Conservation (phyloP, 768 basidiomycete species). For the Leccinum arenicola region DNA sequence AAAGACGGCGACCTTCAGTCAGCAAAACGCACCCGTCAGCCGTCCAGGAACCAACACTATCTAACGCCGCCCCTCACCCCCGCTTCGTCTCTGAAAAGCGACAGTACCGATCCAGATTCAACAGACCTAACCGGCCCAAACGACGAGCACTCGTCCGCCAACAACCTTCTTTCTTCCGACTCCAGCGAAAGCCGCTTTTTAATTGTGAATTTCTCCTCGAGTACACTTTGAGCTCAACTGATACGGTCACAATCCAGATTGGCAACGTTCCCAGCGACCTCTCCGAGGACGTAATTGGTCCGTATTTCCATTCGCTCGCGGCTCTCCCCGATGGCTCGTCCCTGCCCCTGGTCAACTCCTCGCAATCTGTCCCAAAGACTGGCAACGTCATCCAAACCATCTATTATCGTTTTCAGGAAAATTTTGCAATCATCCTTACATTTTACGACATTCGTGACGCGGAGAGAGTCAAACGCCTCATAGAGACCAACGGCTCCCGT, state of each 20-base stretch:
- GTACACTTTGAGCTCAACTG: conserved; percentile 1
- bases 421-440: conserved; percentile 53
- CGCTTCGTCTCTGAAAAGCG: conserved; percentile 49
- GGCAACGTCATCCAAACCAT: conserved; percentile 50
- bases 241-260: conserved; percentile 32
- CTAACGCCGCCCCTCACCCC: conserved; percentile 73
- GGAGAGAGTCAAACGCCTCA: conserved; percentile 41
- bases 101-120: conserved; percentile 33
- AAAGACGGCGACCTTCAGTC: conserved; percentile 20
- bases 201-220: conserved; percentile 20
- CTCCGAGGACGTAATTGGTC: conserved; percentile 28
- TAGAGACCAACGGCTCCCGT: conserved; percentile 28
- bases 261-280: conserved; percentile 37
- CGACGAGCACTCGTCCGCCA: conserved; percentile 21
- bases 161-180: conserved; percentile 12
- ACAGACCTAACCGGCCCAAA: conserved; percentile 25
- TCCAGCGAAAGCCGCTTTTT: conserved; percentile 31
- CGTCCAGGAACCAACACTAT: conserved; percentile 34
- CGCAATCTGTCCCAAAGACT: conserved; percentile 12
- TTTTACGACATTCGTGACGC: conserved; percentile 63
- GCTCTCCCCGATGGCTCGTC: conserved; percentile 13
- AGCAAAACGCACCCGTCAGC: conserved; percentile 19
- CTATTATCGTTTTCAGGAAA: conserved; percentile 48
- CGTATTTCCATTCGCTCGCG: conserved; percentile 30
- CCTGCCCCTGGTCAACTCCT: conserved; percentile 3